Evolutionary conservation across 2,329 filamentous ascomycete species (phyloP).

Genomic region (Fusarium sp.): DNA sequence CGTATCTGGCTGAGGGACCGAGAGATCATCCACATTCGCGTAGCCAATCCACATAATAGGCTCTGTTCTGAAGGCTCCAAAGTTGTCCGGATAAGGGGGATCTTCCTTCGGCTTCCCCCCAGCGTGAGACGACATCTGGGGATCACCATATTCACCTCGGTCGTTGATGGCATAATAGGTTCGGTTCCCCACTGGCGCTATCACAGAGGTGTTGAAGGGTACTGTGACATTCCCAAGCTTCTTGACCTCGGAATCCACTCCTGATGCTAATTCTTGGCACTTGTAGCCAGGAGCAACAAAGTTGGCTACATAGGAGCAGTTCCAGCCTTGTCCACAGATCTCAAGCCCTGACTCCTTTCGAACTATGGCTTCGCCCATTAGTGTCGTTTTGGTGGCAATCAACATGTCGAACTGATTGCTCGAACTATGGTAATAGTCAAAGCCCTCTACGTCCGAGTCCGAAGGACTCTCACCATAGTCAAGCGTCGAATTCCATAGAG

Average conservation of each 20-base stretch:
- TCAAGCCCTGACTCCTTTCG: not conserved
- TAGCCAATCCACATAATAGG: slow-evolving; percentile 31
- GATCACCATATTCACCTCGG: fast-evolving
- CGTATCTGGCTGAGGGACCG: fast-evolving
- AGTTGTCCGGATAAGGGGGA: not conserved
- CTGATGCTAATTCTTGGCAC: not conserved
- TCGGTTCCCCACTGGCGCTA: not conserved
- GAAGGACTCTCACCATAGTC: not conserved
- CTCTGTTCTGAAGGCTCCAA: slow-evolving; percentile 7
- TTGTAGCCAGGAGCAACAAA: slow-evolving; percentile 20
- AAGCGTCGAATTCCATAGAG: not conserved
- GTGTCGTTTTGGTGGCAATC: fast-evolving
- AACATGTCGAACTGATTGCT: not conserved
- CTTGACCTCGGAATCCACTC: not conserved
- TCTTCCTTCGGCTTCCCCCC: fast-evolving
- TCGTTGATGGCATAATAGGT: not conserved
- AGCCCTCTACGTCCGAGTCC: fast-evolving
- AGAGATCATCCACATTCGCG: not conserved
- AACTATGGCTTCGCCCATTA: fast-evolving
- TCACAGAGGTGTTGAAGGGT: not conserved
- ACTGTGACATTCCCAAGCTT: not conserved
- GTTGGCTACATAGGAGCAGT: slow-evolving; percentile 1
- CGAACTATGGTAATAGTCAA: fast-evolving
- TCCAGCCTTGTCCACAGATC: not conserved
- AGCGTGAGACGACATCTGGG: fast-evolving